phyloP scores from a whole-genome alignment of 164 flowering plant genomes.

The Taxillus chinensis region DNA sequence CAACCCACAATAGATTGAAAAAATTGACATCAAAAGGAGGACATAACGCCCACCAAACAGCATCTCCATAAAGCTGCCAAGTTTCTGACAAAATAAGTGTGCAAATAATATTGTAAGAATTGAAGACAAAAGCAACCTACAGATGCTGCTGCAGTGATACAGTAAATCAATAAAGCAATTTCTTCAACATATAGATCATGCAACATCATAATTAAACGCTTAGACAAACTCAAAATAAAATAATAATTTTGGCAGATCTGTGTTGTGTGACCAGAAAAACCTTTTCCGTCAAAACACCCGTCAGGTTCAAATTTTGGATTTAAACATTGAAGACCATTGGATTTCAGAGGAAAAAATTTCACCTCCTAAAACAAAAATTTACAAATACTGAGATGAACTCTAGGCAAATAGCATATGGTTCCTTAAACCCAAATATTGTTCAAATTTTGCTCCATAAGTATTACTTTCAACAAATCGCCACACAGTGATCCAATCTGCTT shows the following conservation, averaged over 20 bases:
- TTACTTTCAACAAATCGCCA: no score
- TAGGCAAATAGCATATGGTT: no score
- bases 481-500: no score
- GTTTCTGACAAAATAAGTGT: constrained; percentile 47
- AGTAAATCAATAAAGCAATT: background rate
- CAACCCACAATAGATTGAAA: constrained; percentile 88
- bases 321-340: no score
- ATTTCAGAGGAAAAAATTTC: no score
- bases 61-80: constrained; percentile 95
- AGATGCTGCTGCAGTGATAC: background rate
- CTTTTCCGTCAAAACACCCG: no score
- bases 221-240: background rate
- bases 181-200: background rate
- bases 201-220: background rate
- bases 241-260: background rate
- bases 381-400: no score
- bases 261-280: no score
- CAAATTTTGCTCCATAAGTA: no score
- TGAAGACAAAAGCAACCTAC: background rate
- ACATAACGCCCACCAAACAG: constrained; percentile 92
- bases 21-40: constrained; percentile 77
- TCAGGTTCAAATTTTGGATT: no score
- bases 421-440: no score
- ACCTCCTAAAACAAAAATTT: no score
- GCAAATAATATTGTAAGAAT: background rate